Percentiles rank a stretch among this genome's conserved stretches.
Evolutionary conservation across 2,329 filamentous ascomycete species (phyloP).

Genomic region (Fusarium sp.): DNA sequence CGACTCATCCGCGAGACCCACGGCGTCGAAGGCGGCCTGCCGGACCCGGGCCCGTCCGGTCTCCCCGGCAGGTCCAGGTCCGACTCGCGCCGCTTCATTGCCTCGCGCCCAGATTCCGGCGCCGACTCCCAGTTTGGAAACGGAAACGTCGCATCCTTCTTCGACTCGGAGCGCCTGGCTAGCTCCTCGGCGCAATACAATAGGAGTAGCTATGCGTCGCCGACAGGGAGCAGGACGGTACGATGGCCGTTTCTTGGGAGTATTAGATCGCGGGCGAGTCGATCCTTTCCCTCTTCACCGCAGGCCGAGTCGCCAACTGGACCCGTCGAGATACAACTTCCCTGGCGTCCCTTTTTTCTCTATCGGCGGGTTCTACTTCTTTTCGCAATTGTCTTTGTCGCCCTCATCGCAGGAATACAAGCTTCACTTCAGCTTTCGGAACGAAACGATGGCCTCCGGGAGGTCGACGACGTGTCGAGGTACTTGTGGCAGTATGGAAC

Average conservation of each 20-base stretch:
- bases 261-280: slow-evolving; percentile 35
- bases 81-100: slow-evolving; percentile 17
- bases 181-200: slow-evolving; percentile 34
- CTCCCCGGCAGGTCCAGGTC: slow-evolving; percentile 8
- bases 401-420: slow-evolving; percentile 47
- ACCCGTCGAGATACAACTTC: slow-evolving; percentile 44
- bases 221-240: slow-evolving; percentile 16
- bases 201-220: slow-evolving; percentile 14
- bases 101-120: slow-evolving; percentile 5
- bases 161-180: slow-evolving; percentile 43
- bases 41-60: slow-evolving; percentile 21
- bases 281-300: slow-evolving; percentile 29
- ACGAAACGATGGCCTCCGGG: slow-evolving; percentile 45
- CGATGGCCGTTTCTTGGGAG: slow-evolving; percentile 45
- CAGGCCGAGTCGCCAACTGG: slow-evolving; percentile 23
- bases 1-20: slow-evolving; percentile 42
- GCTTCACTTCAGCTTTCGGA: slow-evolving; percentile 48
- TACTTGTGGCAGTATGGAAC: slow-evolving; percentile 54
- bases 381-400: slow-evolving; percentile 47
- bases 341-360: slow-evolving; percentile 53
- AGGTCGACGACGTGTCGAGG: slow-evolving; percentile 41
- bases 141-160: slow-evolving; percentile 41
- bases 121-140: slow-evolving; percentile 9
- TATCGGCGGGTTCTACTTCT: slow-evolving; percentile 46
- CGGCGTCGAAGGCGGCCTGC: slow-evolving; percentile 25